Conservation (phyloP, 345 rosid genomes). For the Eucalyptus pauciflora region DNA sequence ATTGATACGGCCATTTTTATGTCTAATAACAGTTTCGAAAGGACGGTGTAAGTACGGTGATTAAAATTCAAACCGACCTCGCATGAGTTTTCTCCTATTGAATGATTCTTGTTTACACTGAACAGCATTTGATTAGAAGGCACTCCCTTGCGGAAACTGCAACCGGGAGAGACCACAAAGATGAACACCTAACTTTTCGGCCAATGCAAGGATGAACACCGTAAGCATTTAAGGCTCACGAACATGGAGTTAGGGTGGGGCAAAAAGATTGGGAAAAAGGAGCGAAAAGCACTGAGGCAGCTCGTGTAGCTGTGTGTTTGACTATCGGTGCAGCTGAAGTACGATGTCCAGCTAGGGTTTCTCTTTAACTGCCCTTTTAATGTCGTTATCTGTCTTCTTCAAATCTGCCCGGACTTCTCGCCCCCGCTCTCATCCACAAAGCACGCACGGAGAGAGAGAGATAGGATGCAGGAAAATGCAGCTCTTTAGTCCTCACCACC, state of each 20-base stretch:
- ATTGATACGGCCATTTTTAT: background rate
- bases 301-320: background rate
- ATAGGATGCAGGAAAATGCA: background rate
- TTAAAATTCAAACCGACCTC: background rate
- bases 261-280: background rate
- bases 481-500: background rate
- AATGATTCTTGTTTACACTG: background rate
- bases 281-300: background rate
- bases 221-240: background rate
- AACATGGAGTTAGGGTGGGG: background rate
- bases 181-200: background rate
- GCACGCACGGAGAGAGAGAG: background rate
- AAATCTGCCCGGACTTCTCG: background rate
- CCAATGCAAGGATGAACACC: background rate
- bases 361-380: background rate
- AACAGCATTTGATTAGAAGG: background rate
- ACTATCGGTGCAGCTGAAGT: background rate
- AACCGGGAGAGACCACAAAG: too few species aligned
- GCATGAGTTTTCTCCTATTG: background rate
- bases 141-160: background rate
- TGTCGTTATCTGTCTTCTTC: background rate
- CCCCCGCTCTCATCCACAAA: background rate
- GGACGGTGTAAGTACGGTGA: fast-evolving
- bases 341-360: background rate
- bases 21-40: background rate